Conservation (phyloP, 2,329 filamentous ascomycete genomes). For the Diaporthe vaccinii region DNA sequence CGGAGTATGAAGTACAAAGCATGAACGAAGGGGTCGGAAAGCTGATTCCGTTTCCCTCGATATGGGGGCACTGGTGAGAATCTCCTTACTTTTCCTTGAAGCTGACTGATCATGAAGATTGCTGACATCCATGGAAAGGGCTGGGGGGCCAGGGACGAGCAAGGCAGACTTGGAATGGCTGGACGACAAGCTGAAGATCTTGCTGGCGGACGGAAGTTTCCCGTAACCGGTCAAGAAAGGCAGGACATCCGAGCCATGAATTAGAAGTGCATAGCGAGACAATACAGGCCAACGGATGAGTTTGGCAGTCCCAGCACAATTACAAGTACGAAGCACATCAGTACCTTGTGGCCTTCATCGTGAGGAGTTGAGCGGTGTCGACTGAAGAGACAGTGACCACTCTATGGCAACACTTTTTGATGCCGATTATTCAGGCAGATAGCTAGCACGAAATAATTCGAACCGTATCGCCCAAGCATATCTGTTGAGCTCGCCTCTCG, state of each 20-base stretch:
- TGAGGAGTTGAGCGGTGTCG: neutral
- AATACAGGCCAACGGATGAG: too few relatives aligned
- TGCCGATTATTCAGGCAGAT: neutral
- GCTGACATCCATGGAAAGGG: slow-evolving; percentile 51
- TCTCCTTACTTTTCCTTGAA: neutral
- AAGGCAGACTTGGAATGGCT: slow-evolving; percentile 77
- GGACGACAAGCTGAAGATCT: slow-evolving; percentile 67
- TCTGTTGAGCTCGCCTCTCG: too few relatives aligned
- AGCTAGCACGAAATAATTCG: too few relatives aligned
- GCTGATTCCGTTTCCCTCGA: slow-evolving; percentile 47
- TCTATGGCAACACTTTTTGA: neutral
- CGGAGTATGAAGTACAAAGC: slow-evolving; percentile 76
- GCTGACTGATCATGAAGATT: neutral
- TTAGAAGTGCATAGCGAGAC: too few relatives aligned
- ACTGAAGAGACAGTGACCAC: neutral
- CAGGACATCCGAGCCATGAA: too few relatives aligned
- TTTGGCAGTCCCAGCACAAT: neutral
- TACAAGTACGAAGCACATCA: neutral
- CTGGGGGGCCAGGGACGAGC: slow-evolving; percentile 74
- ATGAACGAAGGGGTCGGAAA: slow-evolving; percentile 47
- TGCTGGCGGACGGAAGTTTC: slow-evolving; percentile 48
- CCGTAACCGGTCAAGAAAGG: neutral
- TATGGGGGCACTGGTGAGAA: slow-evolving; percentile 50
- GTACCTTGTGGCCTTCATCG: neutral
- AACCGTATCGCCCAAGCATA: neutral